phyloP scores from a whole-genome alignment of 2,329 filamentous ascomycete species.

The Cladophialophora exuberans region DNA sequence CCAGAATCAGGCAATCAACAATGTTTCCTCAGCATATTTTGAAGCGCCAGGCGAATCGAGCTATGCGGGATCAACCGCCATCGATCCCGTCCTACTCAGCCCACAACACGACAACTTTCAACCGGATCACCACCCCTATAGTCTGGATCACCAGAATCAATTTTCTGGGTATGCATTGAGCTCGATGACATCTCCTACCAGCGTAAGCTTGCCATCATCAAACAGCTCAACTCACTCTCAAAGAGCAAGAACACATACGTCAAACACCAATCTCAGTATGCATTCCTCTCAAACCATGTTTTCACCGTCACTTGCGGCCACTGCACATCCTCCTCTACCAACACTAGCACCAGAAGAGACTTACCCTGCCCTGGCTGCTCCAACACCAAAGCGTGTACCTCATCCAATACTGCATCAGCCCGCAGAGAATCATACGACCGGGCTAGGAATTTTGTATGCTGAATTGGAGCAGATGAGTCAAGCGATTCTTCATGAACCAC shows the following conservation, averaged over 20 bases:
- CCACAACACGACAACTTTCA: constrained; percentile 1
- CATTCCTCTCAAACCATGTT: constrained; percentile 43
- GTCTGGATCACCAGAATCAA: constrained; percentile 34
- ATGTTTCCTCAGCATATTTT: constrained; percentile 40
- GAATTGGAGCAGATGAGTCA: constrained; percentile 40
- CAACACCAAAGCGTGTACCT: constrained; percentile 26
- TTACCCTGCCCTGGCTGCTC: constrained; percentile 27
- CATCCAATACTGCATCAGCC: constrained; percentile 29
- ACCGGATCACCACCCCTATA: constrained; percentile 37
- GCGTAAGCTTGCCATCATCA: constrained; percentile 35
- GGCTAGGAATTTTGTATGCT: constrained; percentile 27
- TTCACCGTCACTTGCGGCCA: constrained; percentile 41
- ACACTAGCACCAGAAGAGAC: constrained; percentile 34
- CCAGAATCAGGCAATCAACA: constrained; percentile 39
- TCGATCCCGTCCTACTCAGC: constrained; percentile 19
- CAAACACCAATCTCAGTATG: constrained; percentile 19
- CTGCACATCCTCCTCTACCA: constrained; percentile 38
- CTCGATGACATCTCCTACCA: constrained; percentile 40
- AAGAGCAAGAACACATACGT: constrained; percentile 19
- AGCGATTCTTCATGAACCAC: constrained; percentile 38
- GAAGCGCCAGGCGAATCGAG: constrained; percentile 37
- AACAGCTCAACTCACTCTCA: constrained; percentile 33
- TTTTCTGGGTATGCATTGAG: constrained; percentile 27
- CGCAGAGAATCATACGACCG: constrained; percentile 1
- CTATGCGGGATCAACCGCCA: constrained; percentile 4